These are phyloP conservation scores for Adansonia grandidieri DNA, from an alignment of 441 rosid species.

Conservation along the genomic window DNA sequence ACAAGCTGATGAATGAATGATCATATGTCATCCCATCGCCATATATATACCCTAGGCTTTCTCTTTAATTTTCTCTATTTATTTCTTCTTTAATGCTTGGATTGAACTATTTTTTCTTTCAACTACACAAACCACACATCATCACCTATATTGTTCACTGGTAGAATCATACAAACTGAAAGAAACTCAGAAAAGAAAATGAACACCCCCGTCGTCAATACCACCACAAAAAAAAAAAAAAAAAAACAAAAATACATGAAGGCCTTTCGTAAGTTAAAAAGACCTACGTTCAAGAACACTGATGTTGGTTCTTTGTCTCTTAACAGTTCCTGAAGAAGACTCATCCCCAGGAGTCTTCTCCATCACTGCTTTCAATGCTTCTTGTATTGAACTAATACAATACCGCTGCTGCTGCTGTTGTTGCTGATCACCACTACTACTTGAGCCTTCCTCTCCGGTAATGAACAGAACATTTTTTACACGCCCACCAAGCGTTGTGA, in stretches of 20 bases:
- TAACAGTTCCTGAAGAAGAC: slow-evolving; percentile 74
- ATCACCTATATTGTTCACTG: slow-evolving; percentile 29
- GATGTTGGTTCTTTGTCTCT: slow-evolving; percentile 84
- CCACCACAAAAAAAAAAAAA: not conserved
- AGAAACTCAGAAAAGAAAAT: slow-evolving; percentile 31
- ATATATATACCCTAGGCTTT: not conserved
- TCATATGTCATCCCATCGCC: not conserved
- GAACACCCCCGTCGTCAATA: slow-evolving; percentile 31
- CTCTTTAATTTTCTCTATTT: not conserved
- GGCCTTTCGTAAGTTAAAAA: slow-evolving; percentile 35
- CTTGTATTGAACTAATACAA: slow-evolving; percentile 74
- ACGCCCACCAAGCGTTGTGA: slow-evolving; percentile 88
- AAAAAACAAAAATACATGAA: slow-evolving; percentile 15
- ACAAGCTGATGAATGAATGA: not conserved
- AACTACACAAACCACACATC: slow-evolving; percentile 39
- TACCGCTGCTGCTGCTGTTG: slow-evolving; percentile 55
- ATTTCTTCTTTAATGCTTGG: slow-evolving; percentile 20
- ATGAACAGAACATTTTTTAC: slow-evolving; percentile 85
- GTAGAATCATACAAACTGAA: not conserved
- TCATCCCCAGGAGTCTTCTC: slow-evolving; percentile 74
- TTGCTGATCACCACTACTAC: slow-evolving; percentile 38
- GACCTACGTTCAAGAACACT: slow-evolving; percentile 64
- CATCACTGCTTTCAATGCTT: slow-evolving; percentile 89
- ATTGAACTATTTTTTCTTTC: slow-evolving; percentile 14
- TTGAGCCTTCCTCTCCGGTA: slow-evolving; percentile 74